phyloP scores from a whole-genome alignment of 306 rosid species.

The Gleditsia sinensis region DNA sequence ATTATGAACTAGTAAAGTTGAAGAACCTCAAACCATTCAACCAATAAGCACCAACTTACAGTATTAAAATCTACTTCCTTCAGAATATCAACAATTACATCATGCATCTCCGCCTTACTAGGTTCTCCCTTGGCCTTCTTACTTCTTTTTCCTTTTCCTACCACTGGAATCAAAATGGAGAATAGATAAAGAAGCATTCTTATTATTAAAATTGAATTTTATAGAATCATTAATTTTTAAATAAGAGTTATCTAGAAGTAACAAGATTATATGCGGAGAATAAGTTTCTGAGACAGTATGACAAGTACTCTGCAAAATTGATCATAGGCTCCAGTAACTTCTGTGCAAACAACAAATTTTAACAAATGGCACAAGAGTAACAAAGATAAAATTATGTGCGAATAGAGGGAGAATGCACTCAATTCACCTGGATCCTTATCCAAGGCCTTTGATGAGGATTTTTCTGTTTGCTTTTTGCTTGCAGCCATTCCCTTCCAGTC shows the following conservation, averaged over 20 bases:
- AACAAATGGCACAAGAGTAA: not conserved
- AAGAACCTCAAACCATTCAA: constrained; percentile 10
- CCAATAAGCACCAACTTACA: constrained; percentile 47
- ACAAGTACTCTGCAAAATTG: not conserved
- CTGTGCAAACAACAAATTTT: constrained; percentile 18
- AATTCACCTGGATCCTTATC: constrained; percentile 76
- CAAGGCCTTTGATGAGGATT: constrained; percentile 50
- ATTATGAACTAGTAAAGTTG: not conserved
- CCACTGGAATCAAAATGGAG: constrained; percentile 29
- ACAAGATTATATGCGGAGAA: not conserved
- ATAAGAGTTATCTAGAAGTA: not conserved
- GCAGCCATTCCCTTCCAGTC: constrained; percentile 54
- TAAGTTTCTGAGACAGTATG: not conserved
- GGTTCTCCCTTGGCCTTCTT: constrained; percentile 87
- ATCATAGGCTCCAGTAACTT: not conserved
- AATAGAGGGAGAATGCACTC: not conserved
- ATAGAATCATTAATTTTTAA: not conserved
- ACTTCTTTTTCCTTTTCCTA: constrained; percentile 70
- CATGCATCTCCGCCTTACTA: constrained; percentile 70
- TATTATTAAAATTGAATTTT: not conserved
- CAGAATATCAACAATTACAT: constrained; percentile 80
- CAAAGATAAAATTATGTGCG: not conserved
- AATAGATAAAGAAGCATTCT: not conserved
- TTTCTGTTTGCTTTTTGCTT: constrained; percentile 54
- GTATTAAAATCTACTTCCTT: constrained; percentile 92